These are phyloP conservation scores for Combretum micranthum DNA, from an alignment of 345 rosid species.

Conservation along the genomic window DNA sequence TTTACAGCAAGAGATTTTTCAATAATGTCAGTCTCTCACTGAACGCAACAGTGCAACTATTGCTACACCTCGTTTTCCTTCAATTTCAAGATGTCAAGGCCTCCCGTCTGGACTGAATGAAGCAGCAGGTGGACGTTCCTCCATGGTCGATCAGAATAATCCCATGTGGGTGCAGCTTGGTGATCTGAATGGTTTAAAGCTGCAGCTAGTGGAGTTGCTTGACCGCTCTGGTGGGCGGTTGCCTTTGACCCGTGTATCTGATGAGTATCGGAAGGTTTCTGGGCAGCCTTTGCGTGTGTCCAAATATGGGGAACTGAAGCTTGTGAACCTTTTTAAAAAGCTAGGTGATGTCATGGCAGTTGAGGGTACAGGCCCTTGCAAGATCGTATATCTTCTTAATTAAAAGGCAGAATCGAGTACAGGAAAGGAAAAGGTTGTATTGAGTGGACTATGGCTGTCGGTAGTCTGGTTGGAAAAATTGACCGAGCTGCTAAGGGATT, in stretches of 20 bases:
- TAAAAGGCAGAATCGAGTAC: conserved; percentile 42
- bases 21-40: conserved; percentile 40
- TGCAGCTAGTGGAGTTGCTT: conserved; percentile 69
- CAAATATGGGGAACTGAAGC: conserved; percentile 68
- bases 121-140: conserved; percentile 23
- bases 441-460: conserved; percentile 23
- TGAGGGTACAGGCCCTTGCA: conserved; percentile 69
- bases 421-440: conserved; percentile 43
- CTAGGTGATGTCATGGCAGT: conserved; percentile 60
- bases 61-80: conserved; percentile 30
- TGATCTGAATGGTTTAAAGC: conserved; percentile 74
- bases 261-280: conserved; percentile 64
- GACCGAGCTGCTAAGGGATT: too few relatives aligned
- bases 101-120: conserved; percentile 52
- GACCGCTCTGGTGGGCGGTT: conserved; percentile 79
- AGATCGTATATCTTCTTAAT: conserved; percentile 60
- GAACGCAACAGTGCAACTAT: conserved; percentile 33
- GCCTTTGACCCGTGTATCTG: conserved; percentile 63
- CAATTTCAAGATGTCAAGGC: conserved; percentile 42
- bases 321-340: conserved; percentile 80
- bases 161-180: conserved; percentile 92
- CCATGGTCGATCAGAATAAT: conserved; percentile 48
- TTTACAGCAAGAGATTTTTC: conserved; percentile 55
- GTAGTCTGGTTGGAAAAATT: too few relatives aligned
- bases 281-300: conserved; percentile 73